These are phyloP conservation scores for Teunomyces funiuensis DNA, from an alignment of 805 yeast species.

Conservation along the genomic window DNA sequence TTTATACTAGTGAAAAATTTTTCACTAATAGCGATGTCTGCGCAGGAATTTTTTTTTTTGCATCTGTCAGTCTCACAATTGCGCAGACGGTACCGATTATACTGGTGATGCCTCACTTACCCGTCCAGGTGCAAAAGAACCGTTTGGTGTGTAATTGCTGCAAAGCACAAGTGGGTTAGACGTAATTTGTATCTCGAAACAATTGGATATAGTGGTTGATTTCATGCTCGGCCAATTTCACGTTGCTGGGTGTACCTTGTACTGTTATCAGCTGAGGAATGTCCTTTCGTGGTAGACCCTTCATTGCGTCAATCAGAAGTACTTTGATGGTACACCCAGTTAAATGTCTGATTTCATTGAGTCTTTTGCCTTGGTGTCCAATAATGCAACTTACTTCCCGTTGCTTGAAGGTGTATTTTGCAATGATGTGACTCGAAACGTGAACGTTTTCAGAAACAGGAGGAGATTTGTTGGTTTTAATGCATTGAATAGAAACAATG, in stretches of 20 bases:
- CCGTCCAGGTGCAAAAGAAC: background rate
- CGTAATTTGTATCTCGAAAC: background rate
- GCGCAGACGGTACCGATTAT: background rate
- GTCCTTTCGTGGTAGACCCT: background rate
- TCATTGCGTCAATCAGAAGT: background rate
- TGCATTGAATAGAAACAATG: background rate
- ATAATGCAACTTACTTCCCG: slow-evolving; percentile 21
- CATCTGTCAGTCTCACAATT: background rate
- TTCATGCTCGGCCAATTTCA: slow-evolving; percentile 13
- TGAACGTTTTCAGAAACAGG: background rate
- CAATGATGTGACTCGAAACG: background rate
- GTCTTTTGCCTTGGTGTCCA: slow-evolving; percentile 24
- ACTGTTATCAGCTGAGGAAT: background rate
- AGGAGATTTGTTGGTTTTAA: background rate
- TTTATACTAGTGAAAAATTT: slow-evolving; percentile 13
- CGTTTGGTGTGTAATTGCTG: background rate
- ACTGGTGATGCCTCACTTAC: background rate
- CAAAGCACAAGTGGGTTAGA: background rate
- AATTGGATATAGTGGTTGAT: background rate
- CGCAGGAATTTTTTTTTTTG: slow-evolving; percentile 3
- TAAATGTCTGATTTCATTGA: slow-evolving; percentile 21
- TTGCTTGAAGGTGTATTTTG: slow-evolving; percentile 1
- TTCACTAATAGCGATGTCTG: slow-evolving; percentile 12
- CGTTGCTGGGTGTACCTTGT: background rate
- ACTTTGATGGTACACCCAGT: slow-evolving; percentile 24